These are phyloP conservation scores for Ajuga reptans DNA, from an alignment of 305 asterid genomes.

Conservation along the genomic window DNA sequence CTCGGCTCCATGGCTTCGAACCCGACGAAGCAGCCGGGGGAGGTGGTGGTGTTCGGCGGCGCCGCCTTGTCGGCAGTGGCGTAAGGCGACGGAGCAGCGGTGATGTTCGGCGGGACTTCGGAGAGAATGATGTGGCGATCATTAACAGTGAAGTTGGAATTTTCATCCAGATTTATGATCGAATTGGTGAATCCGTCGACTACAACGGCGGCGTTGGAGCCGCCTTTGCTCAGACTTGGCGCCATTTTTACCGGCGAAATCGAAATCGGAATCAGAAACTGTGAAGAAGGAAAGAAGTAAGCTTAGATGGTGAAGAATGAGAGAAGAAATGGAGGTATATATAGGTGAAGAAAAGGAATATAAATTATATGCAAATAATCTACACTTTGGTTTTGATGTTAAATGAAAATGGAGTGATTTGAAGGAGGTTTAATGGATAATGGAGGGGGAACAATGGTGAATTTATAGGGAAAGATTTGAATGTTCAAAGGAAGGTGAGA, in stretches of 20 bases:
- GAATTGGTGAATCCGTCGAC: conserved; percentile 39
- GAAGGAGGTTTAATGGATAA: conserved; percentile 4
- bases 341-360: conserved; percentile 24
- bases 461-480: conserved; percentile 42
- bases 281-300: not conserved
- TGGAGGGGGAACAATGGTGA: conserved; percentile 11
- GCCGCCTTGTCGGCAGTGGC: conserved; percentile 28
- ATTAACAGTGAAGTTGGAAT: conserved; percentile 51
- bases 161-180: conserved; percentile 32
- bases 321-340: conserved; percentile 15
- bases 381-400: not conserved
- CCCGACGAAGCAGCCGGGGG: conserved; percentile 82
- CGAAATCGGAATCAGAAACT: not conserved
- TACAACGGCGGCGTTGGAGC: conserved; percentile 30
- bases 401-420: not conserved
- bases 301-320: conserved; percentile 17
- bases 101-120: conserved; percentile 60
- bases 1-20: conserved; percentile 43
- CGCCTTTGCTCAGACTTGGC: conserved; percentile 48
- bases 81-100: conserved; percentile 51
- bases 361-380: not conserved
- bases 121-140: conserved; percentile 55
- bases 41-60: conserved; percentile 12
- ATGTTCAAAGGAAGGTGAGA: conserved; percentile 26
- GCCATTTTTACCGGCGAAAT: conserved; percentile 39